Conservation (phyloP, 345 rosid genomes). For the Geranium brycei region DNA sequence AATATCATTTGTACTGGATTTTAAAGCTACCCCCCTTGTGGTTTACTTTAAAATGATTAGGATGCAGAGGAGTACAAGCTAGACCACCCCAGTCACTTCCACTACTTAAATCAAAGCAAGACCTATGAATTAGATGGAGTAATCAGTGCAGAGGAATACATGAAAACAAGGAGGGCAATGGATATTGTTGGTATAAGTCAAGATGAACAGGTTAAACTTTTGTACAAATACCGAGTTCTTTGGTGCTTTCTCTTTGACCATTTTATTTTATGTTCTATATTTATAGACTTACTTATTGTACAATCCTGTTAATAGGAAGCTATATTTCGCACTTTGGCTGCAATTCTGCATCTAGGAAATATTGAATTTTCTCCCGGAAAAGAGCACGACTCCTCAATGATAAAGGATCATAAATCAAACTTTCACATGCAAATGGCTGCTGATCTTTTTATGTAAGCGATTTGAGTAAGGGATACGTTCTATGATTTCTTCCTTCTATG, state of each 20-base stretch:
- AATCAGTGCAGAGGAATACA: slow-evolving; percentile 73
- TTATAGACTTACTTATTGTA: neutral
- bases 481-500: neutral
- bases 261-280: neutral
- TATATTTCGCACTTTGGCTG: slow-evolving; percentile 88
- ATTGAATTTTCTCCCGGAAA: slow-evolving; percentile 85
- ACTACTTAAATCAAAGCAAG: slow-evolving; percentile 89
- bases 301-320: slow-evolving; percentile 49
- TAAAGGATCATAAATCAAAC: slow-evolving; percentile 70
- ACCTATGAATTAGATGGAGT: slow-evolving; percentile 79
- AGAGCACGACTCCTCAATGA: slow-evolving; percentile 84
- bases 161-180: slow-evolving; percentile 92
- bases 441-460: slow-evolving; percentile 70
- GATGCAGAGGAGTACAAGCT: slow-evolving; percentile 77
- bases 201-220: slow-evolving; percentile 62
- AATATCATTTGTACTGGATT: neutral
- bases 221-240: neutral
- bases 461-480: neutral
- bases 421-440: slow-evolving; percentile 81
- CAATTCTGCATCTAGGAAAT: slow-evolving; percentile 90
- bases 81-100: slow-evolving; percentile 69
- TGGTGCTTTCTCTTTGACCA: neutral
- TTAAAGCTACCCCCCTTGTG: slow-evolving; percentile 7
- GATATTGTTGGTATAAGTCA: slow-evolving; percentile 82
- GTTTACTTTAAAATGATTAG: slow-evolving; percentile 27